These are phyloP conservation scores for Lactarius trivialis DNA, from an alignment of 768 basidiomycete species.

Conservation along the genomic window DNA sequence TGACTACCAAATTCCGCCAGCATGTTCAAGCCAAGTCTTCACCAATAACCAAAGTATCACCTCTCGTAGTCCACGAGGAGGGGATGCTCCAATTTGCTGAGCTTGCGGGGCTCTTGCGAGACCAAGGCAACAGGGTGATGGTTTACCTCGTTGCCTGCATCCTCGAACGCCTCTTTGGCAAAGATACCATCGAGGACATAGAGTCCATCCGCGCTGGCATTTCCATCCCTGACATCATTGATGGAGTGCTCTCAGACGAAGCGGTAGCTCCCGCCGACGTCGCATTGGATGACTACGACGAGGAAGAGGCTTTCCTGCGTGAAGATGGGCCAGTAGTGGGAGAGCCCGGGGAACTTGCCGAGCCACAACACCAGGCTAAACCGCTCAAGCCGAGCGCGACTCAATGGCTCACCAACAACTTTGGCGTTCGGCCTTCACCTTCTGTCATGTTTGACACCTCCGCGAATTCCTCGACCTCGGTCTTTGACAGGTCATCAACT, in stretches of 20 bases:
- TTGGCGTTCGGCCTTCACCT: slow-evolving; percentile 28
- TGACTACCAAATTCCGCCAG: slow-evolving; percentile 73
- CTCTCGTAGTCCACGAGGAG: slow-evolving; percentile 53
- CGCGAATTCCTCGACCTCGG: slow-evolving; percentile 19
- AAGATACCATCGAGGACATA: slow-evolving; percentile 71
- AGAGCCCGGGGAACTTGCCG: slow-evolving; percentile 11
- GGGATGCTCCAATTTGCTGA: slow-evolving; percentile 65
- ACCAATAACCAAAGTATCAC: slow-evolving; percentile 63
- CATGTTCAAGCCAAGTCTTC: slow-evolving; percentile 76
- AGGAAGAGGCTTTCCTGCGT: slow-evolving; percentile 18
- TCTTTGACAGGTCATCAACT: slow-evolving; percentile 20
- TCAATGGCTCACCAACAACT: slow-evolving; percentile 32
- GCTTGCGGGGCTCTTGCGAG: slow-evolving; percentile 54
- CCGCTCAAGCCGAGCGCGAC: slow-evolving; percentile 28
- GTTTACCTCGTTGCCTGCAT: slow-evolving; percentile 88
- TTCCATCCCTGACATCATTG: slow-evolving; percentile 57
- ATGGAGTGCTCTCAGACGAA: slow-evolving; percentile 39
- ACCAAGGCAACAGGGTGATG: slow-evolving; percentile 60
- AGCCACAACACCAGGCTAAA: slow-evolving; percentile 17
- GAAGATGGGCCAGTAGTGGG: slow-evolving; percentile 14
- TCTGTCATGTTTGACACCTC: slow-evolving; percentile 17
- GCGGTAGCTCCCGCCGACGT: slow-evolving; percentile 24
- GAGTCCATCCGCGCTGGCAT: slow-evolving; percentile 56
- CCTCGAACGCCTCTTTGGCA: slow-evolving; percentile 78
- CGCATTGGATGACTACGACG: slow-evolving; percentile 21